Evolutionary conservation across 1,284 basidiomycete genomes (phyloP).

Genomic region (Anthracocystis panici-leucophaei): DNA sequence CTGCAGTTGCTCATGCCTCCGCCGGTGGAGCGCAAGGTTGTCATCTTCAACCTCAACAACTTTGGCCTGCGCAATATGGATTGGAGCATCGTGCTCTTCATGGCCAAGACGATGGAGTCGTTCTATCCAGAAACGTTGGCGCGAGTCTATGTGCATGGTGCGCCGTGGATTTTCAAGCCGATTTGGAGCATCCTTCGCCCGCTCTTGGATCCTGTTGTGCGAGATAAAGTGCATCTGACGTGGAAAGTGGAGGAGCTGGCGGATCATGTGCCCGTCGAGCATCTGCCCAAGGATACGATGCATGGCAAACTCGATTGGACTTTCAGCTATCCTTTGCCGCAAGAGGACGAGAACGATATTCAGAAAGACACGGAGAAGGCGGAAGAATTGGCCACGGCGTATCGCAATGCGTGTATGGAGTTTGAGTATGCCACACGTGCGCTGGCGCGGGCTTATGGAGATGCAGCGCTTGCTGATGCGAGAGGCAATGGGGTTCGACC

Average conservation of each 20-base stretch:
- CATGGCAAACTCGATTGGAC: constrained; percentile 56
- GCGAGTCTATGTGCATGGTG: constrained; percentile 62
- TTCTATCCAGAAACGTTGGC: constrained; percentile 64
- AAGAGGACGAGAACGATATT: constrained; percentile 55
- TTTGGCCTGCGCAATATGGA: constrained; percentile 67
- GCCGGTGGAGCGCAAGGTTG: constrained; percentile 62
- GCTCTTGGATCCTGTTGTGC: constrained; percentile 62
- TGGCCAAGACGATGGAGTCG: constrained; percentile 66
- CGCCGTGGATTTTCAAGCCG: constrained; percentile 66
- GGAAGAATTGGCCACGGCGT: constrained; percentile 33
- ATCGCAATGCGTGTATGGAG: constrained; percentile 45
- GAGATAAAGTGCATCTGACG: constrained; percentile 64
- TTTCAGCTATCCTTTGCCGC: constrained; percentile 52
- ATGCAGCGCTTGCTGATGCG: constrained; percentile 35
- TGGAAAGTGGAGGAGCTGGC: constrained; percentile 56
- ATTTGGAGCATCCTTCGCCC: constrained; percentile 65
- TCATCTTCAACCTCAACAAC: constrained; percentile 66
- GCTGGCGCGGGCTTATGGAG: constrained; percentile 42
- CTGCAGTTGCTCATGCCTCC: constrained; percentile 61
- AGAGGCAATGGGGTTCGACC: constrained; percentile 23
- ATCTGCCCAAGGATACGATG: constrained; percentile 54
- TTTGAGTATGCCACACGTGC: constrained; percentile 59
- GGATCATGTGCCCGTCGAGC: constrained; percentile 55
- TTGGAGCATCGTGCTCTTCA: constrained; percentile 63
- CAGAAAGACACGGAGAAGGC: constrained; percentile 40